These are phyloP conservation scores for Echinochloa phyllopogon DNA, from an alignment of 176 grass and related monocot genomes.

Conservation along the genomic window DNA sequence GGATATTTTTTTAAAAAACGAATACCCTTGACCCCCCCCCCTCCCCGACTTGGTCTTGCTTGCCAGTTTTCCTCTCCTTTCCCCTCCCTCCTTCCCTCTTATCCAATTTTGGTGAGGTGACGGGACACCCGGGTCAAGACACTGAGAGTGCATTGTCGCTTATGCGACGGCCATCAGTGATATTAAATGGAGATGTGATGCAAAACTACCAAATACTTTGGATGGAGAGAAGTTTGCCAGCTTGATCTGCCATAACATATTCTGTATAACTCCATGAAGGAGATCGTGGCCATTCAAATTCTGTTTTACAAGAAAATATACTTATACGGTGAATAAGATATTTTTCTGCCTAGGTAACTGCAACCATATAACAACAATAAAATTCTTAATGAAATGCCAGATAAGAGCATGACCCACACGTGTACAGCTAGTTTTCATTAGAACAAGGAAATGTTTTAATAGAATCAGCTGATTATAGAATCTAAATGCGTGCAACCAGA, in stretches of 20 bases:
- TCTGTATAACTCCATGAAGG: conserved; percentile 22
- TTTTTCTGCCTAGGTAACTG: background rate
- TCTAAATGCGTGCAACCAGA: conserved; percentile 20
- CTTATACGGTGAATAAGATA: conserved; percentile 14
- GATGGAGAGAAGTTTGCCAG: conserved; percentile 3
- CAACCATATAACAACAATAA: conserved; percentile 22
- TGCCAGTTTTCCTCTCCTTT: background rate
- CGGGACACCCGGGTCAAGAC: background rate
- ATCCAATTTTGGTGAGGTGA: background rate
- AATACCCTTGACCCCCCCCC: too few relatives aligned
- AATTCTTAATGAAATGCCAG: conserved; percentile 33
- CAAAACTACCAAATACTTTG: conserved; percentile 25
- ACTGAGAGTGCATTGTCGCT: background rate
- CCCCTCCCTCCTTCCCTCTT: background rate
- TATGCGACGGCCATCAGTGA: background rate
- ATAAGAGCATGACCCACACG: conserved; percentile 7
- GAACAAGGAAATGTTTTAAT: conserved; percentile 2
- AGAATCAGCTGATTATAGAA: conserved; percentile 26
- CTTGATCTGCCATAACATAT: conserved; percentile 15
- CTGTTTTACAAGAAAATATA: conserved; percentile 20
- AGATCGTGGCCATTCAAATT: conserved; percentile 10
- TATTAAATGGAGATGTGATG: background rate
- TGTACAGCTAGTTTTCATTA: conserved; percentile 13
- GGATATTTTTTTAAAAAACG: too few relatives aligned
- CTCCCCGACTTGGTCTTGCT: background rate